Evolutionary conservation across 2,329 filamentous ascomycete species (phyloP), one percentile per base, ranked within the genome.

Genomic region (Botrytis pseudocinerea): DNA sequence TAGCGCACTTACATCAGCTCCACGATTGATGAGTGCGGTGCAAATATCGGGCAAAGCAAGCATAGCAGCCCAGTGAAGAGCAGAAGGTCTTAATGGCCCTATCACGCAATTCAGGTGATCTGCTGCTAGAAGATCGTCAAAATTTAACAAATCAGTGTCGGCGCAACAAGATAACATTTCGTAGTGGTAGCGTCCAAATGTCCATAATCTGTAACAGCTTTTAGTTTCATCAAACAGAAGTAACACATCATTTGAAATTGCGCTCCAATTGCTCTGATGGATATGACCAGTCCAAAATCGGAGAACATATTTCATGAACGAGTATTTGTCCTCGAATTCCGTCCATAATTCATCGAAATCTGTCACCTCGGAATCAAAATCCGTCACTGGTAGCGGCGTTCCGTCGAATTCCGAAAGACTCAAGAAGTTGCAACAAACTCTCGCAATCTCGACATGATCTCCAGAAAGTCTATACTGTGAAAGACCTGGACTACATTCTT

Each of bases 381-480:
- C 4, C 3, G 2, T 22, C 57, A n/a, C 10, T 25, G 70, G 61
- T 20, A 38, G n/a, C 14, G 22, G 48, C 1, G 0, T 8, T 6
- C 61, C 61, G 10, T 71, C 61, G 14, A 66, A 66, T 22, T 59
- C 16, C 1, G n/a, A 32, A 38, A 32, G 42, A 1, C 20, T 40
- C 0, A 74, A 32, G 25, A 73, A 70, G 3, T 8, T 18, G 9
- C 65, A n/a, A n/a, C 70, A 74, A 0, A 38, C n/a, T 65, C 40
- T 46, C 2, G 32, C 12, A 59, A 74, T 46, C 4, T 73, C 40
- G 0, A 59, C 12, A 8, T 73, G 44, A 48, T 70, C 64, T 1
- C 18, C 71, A 20, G 63, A 73, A 10, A 74, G 14, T 62, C 48
- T 51, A 22, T 74, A 75, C 16, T 74, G 61, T 46, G 12, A 35